Conservation (phyloP, 495 filamentous ascomycete genomes). For the Tetracladium marchalianum region DNA sequence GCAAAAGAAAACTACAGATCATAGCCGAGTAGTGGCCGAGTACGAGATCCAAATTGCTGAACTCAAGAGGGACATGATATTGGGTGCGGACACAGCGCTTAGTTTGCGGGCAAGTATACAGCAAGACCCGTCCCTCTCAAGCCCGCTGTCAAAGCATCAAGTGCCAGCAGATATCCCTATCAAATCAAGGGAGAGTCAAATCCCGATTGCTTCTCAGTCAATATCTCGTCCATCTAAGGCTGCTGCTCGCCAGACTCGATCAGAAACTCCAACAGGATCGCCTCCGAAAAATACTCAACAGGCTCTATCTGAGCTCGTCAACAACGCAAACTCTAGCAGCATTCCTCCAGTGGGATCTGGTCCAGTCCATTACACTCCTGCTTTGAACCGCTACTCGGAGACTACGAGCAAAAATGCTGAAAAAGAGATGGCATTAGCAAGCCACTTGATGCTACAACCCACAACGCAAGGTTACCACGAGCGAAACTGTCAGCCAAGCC, state of each 20-base stretch:
- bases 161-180: not conserved
- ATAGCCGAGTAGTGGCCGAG: slow-evolving; percentile 3
- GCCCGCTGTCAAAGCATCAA: too few species aligned
- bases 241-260: not conserved
- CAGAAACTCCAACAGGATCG: slow-evolving; percentile 2
- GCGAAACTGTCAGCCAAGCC: slow-evolving; percentile 8
- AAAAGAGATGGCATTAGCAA: slow-evolving; percentile 9
- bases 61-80: not conserved
- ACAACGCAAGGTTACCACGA: slow-evolving; percentile 6
- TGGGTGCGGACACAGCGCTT: too few species aligned
- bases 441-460: slow-evolving; percentile 5
- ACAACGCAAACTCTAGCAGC: slow-evolving; percentile 7
- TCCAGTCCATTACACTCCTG: slow-evolving; percentile 10
- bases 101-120: too few species aligned
- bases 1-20: slow-evolving; percentile 5
- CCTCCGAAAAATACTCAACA: slow-evolving; percentile 1
- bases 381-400: slow-evolving; percentile 6
- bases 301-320: slow-evolving; percentile 17
- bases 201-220: slow-evolving; percentile 9
- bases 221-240: slow-evolving; percentile 9
- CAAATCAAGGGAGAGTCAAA: slow-evolving; percentile 4
- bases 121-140: too few species aligned
- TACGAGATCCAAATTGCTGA: slow-evolving; percentile 8
- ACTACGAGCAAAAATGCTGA: slow-evolving; percentile 2
- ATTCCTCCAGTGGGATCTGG: slow-evolving; percentile 2